These are phyloP conservation scores for Yamadazyma paraphyllophila DNA, from an alignment of 805 yeast genomes.

Conservation along the genomic window DNA sequence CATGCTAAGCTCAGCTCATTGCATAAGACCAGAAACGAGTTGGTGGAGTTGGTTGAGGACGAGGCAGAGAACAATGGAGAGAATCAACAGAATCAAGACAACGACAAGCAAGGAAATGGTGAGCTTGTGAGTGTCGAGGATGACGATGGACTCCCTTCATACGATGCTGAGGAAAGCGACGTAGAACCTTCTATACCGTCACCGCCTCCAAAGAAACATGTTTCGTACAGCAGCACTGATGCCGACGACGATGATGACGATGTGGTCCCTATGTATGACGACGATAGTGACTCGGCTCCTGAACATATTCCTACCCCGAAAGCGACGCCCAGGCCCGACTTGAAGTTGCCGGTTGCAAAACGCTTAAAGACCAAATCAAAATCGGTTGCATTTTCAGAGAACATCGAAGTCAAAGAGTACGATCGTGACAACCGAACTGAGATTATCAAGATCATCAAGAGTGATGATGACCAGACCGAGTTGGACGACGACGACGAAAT, in stretches of 20 bases:
- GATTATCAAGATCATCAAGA: conserved; percentile 20
- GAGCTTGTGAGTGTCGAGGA: conserved; percentile 20
- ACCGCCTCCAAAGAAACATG: neutral
- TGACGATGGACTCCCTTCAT: conserved; percentile 8
- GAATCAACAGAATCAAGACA: neutral
- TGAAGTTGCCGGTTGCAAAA: conserved; percentile 10
- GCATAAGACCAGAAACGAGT: conserved; percentile 29
- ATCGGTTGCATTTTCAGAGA: conserved; percentile 42
- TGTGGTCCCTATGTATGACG: conserved; percentile 22
- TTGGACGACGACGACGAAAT: conserved; percentile 15
- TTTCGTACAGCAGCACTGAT: neutral
- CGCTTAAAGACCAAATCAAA: conserved; percentile 21
- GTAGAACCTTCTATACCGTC: neutral
- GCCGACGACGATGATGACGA: conserved; percentile 25
- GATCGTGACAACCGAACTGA: conserved; percentile 35
- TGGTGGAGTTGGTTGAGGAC: conserved; percentile 25
- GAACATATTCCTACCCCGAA: conserved; percentile 8
- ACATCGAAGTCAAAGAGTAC: conserved; percentile 41
- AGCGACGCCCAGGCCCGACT: conserved; percentile 1
- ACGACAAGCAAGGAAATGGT: neutral
- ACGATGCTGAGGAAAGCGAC: conserved; percentile 4
- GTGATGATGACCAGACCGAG: conserved; percentile 20
- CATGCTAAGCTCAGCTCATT: conserved; percentile 26
- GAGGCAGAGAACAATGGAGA: neutral
- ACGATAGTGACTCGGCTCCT: conserved; percentile 15